These are phyloP conservation scores for Ophiostoma sp. DNA, from an alignment of 2,329 filamentous ascomycete genomes.

Conservation along the genomic window DNA sequence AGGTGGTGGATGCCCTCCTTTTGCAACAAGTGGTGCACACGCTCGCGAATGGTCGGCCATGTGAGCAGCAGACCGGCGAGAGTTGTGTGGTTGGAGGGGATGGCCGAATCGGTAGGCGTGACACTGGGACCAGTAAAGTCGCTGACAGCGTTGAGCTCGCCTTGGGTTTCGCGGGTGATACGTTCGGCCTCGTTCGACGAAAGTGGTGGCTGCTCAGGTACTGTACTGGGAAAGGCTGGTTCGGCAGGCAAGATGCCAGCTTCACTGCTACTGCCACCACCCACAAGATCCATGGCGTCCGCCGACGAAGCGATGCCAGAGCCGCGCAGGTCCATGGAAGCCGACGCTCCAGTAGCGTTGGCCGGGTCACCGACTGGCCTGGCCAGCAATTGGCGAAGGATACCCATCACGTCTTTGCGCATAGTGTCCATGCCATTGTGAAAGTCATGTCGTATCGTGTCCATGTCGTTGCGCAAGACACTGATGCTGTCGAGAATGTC, in stretches of 20 bases:
- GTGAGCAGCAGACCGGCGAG: slow-evolving; percentile 79
- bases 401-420: not conserved
- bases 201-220: slow-evolving; percentile 24
- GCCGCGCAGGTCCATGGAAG: not conserved
- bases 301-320: not conserved
- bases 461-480: slow-evolving; percentile 17
- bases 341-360: not conserved
- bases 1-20: slow-evolving; percentile 55
- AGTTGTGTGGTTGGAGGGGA: slow-evolving; percentile 85
- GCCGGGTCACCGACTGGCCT: not conserved
- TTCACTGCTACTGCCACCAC: not conserved
- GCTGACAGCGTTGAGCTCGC: slow-evolving; percentile 51
- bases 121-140: slow-evolving; percentile 51
- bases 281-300: not conserved
- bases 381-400: not conserved
- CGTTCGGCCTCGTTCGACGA: slow-evolving; percentile 37
- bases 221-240: slow-evolving; percentile 25
- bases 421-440: slow-evolving; percentile 24
- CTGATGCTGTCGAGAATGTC: slow-evolving; percentile 60
- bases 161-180: slow-evolving; percentile 40
- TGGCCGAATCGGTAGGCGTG: slow-evolving; percentile 63
- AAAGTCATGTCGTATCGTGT: slow-evolving; percentile 40
- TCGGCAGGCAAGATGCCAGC: not conserved
- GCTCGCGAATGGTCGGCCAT: slow-evolving; percentile 65
- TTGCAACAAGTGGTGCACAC: slow-evolving; percentile 58